Conservation (phyloP, 2,329 filamentous ascomycete genomes). For the Colletotrichum sidae region DNA sequence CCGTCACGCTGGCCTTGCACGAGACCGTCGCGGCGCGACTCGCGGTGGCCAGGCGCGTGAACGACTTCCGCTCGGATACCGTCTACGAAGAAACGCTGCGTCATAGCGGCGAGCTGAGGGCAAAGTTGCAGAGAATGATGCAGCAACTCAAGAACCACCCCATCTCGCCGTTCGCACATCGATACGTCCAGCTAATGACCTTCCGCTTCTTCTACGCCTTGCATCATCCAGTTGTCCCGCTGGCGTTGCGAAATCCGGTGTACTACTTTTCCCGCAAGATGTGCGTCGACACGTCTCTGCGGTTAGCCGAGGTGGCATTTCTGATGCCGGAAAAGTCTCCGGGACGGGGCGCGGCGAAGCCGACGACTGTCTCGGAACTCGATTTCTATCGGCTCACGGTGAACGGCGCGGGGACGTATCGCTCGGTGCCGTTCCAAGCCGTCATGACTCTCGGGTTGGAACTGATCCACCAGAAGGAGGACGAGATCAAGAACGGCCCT, state of each 20-base stretch:
- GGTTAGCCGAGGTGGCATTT: slow-evolving; percentile 40
- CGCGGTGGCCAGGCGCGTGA: slow-evolving; percentile 57
- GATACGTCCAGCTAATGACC: slow-evolving; percentile 55
- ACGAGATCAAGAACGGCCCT: slow-evolving; percentile 49
- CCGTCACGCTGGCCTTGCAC: slow-evolving; percentile 59
- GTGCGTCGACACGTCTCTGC: slow-evolving; percentile 54
- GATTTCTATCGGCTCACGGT: slow-evolving; percentile 53
- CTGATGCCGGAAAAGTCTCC: slow-evolving; percentile 35
- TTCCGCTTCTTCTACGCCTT: slow-evolving; percentile 64
- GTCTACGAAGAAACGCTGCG: slow-evolving; percentile 61
- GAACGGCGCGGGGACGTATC: slow-evolving; percentile 56
- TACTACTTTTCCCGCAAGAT: slow-evolving; percentile 67
- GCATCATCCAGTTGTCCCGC: slow-evolving; percentile 62
- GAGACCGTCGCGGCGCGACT: slow-evolving; percentile 58
- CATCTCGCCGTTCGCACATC: slow-evolving; percentile 53
- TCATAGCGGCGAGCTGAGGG: slow-evolving; percentile 57
- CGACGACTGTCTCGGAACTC: slow-evolving; percentile 7
- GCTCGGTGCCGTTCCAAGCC: slow-evolving; percentile 53
- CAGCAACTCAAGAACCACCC: slow-evolving; percentile 43
- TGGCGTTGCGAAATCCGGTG: slow-evolving; percentile 57
- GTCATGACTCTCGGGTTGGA: slow-evolving; percentile 59
- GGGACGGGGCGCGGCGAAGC: slow-evolving; percentile 26
- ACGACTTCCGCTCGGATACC: slow-evolving; percentile 55
- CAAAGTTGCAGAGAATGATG: slow-evolving; percentile 51
- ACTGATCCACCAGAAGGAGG: slow-evolving; percentile 57